Evolutionary conservation across 2,329 filamentous ascomycete genomes (phyloP).

Genomic region (Fusarium tjaetaba): DNA sequence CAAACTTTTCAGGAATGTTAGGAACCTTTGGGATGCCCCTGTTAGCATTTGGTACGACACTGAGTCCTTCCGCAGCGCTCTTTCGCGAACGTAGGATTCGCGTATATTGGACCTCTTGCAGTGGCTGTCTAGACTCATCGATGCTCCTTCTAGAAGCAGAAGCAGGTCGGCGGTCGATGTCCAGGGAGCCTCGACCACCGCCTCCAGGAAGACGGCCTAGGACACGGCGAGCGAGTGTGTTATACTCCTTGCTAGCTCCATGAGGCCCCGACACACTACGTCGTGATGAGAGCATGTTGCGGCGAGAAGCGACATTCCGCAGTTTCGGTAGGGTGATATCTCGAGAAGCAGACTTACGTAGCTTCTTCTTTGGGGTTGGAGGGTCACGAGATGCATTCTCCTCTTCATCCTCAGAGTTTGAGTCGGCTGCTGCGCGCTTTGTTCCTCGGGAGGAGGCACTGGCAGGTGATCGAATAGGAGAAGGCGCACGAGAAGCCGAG

Average conservation of each 20-base stretch:
- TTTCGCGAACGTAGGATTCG: slow-evolving; percentile 42
- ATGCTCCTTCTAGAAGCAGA: slow-evolving; percentile 31
- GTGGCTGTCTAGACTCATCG: slow-evolving; percentile 26
- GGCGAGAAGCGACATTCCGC: slow-evolving; percentile 44
- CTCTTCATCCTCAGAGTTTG: slow-evolving; percentile 49
- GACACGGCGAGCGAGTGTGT: slow-evolving; percentile 42
- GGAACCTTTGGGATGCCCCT: slow-evolving; percentile 58
- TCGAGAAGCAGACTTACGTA: slow-evolving; percentile 62
- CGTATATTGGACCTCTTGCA: slow-evolving; percentile 35
- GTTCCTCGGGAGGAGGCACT: slow-evolving; percentile 57
- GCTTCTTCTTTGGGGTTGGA: slow-evolving; percentile 57
- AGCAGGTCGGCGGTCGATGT: slow-evolving; percentile 21
- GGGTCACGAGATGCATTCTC: slow-evolving; percentile 33
- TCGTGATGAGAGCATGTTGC: slow-evolving; percentile 35
- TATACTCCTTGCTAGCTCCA: slow-evolving; percentile 34
- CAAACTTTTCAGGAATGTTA: slow-evolving; percentile 56
- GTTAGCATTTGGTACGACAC: slow-evolving; percentile 57
- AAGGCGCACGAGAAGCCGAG: slow-evolving; percentile 27
- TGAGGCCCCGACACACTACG: slow-evolving; percentile 44
- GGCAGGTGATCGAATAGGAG: slow-evolving; percentile 46
- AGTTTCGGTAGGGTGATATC: slow-evolving; percentile 52
- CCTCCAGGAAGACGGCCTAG: slow-evolving; percentile 39
- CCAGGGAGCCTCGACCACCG: slow-evolving; percentile 29
- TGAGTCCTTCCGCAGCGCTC: slow-evolving; percentile 46
- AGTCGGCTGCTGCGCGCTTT: slow-evolving; percentile 57